A percentile compares a stretch with the other conserved stretches of the same genome.
Conservation (phyloP, 148 eudicot genomes). For the Vaccinium macrocarpon region DNA sequence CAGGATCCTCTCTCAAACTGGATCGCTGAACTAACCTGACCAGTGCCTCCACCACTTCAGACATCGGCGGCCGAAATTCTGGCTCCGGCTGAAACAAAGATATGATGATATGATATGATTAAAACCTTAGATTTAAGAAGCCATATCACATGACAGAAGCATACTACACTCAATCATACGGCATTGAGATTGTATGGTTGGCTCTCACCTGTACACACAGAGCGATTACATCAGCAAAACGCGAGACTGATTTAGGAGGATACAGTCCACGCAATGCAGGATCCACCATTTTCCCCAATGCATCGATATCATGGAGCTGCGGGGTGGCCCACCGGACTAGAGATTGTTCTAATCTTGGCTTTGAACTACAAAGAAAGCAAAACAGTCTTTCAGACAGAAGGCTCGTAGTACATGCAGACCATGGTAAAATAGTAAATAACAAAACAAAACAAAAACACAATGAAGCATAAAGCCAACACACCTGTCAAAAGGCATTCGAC, state of each 20-base stretch:
- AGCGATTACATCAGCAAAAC: constrained; percentile 59
- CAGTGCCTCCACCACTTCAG: constrained; percentile 53
- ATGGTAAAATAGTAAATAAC: neutral
- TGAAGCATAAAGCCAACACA: constrained; percentile 15
- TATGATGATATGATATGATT: neutral
- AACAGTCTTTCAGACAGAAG: neutral
- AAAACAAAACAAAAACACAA: too few species aligned
- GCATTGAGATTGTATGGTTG: neutral
- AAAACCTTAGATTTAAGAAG: neutral
- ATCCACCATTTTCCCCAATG: constrained; percentile 64
- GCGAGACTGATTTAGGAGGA: constrained; percentile 63
- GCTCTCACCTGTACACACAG: constrained; percentile 58
- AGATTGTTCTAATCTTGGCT: constrained; percentile 48
- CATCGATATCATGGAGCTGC: constrained; percentile 65
- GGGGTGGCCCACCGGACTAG: constrained; percentile 66
- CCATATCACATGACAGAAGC: neutral
- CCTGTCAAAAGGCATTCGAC: constrained; percentile 75
- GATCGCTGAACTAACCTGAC: constrained; percentile 40
- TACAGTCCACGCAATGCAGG: constrained; percentile 61
- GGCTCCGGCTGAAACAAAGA: constrained; percentile 45
- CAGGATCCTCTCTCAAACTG: constrained; percentile 28
- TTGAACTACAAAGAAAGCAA: constrained; percentile 34
- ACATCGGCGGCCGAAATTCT: constrained; percentile 59
- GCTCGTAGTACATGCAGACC: neutral
- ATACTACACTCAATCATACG: neutral